These are phyloP conservation scores for Yamadazyma laniorum DNA, from an alignment of 805 yeast species.

Conservation along the genomic window DNA sequence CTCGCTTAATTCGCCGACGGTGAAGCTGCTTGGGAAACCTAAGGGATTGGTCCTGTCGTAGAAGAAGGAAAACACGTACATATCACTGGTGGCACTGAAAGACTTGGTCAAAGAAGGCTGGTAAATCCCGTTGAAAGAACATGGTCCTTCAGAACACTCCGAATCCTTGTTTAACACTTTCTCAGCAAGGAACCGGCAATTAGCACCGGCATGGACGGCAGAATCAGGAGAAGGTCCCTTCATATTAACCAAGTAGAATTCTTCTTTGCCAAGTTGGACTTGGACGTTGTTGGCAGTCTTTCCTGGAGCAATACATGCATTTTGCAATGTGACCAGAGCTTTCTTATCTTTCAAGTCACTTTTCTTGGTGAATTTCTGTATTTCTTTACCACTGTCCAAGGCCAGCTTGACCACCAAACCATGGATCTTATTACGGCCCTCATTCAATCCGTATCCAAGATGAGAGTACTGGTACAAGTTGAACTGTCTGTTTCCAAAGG, in stretches of 20 bases:
- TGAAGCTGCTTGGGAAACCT: slow-evolving; percentile 91
- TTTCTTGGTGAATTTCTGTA: slow-evolving; percentile 24
- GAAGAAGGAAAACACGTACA: slow-evolving; percentile 90
- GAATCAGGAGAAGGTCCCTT: slow-evolving; percentile 52
- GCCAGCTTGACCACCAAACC: slow-evolving; percentile 55
- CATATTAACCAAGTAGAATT: slow-evolving; percentile 54
- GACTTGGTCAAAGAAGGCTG: slow-evolving; percentile 87
- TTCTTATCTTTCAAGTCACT: slow-evolving; percentile 27
- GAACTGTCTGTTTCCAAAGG: slow-evolving; percentile 80
- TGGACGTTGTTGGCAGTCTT: slow-evolving; percentile 54
- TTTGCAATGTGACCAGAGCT: slow-evolving; percentile 49
- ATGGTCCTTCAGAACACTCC: slow-evolving; percentile 72
- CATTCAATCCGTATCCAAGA: slow-evolving; percentile 92
- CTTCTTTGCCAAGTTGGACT: slow-evolving; percentile 51
- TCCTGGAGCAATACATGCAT: slow-evolving; percentile 91
- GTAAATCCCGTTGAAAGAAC: slow-evolving; percentile 96
- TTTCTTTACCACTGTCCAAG: slow-evolving; percentile 27
- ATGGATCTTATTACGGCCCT: slow-evolving; percentile 85
- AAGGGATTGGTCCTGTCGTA: slow-evolving; percentile 92
- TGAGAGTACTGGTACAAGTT: slow-evolving; percentile 90
- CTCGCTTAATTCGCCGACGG: slow-evolving; percentile 78
- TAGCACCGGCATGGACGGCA: slow-evolving; percentile 55
- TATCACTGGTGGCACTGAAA: slow-evolving; percentile 69
- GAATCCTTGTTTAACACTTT: slow-evolving; percentile 77
- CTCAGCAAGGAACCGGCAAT: slow-evolving; percentile 86